Conservation (phyloP, 2,329 filamentous ascomycete genomes). For the Cladosporium sp. region DNA sequence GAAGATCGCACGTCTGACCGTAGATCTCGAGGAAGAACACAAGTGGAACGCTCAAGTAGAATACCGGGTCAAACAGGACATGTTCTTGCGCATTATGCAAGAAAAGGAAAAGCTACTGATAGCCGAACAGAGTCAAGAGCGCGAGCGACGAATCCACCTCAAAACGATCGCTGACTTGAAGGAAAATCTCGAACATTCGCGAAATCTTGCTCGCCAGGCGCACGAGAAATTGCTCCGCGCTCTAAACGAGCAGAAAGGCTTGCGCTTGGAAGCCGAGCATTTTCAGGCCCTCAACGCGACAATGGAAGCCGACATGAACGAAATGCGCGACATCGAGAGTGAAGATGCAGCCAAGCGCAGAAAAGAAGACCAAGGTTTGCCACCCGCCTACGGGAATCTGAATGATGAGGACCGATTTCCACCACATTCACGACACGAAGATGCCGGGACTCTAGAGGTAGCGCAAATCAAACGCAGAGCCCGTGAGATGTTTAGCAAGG, state of each 20-base stretch:
- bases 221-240: background rate
- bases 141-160: background rate
- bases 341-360: background rate
- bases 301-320: constrained; percentile 20
- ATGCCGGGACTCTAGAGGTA: constrained; percentile 16
- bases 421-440: constrained; percentile 17
- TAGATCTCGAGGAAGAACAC: background rate
- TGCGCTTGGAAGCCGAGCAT: constrained; percentile 7
- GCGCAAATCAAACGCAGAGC: constrained; percentile 17
- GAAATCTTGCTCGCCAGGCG: background rate
- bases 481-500: constrained; percentile 14
- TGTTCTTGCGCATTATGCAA: constrained; percentile 15
- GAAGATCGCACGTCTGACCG: constrained; percentile 1
- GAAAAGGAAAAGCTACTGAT: background rate
- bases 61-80: constrained; percentile 12
- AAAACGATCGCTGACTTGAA: background rate
- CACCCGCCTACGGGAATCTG: constrained; percentile 26
- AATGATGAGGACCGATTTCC: constrained; percentile 18
- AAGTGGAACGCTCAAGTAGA: background rate
- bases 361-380: constrained; percentile 14
- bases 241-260: background rate
- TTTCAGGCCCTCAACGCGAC: constrained; percentile 7
- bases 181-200: background rate
- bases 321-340: constrained; percentile 13
- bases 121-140: background rate